These are phyloP conservation scores for Luffa acutangula DNA, from an alignment of 306 rosid genomes.

Conservation along the genomic window DNA sequence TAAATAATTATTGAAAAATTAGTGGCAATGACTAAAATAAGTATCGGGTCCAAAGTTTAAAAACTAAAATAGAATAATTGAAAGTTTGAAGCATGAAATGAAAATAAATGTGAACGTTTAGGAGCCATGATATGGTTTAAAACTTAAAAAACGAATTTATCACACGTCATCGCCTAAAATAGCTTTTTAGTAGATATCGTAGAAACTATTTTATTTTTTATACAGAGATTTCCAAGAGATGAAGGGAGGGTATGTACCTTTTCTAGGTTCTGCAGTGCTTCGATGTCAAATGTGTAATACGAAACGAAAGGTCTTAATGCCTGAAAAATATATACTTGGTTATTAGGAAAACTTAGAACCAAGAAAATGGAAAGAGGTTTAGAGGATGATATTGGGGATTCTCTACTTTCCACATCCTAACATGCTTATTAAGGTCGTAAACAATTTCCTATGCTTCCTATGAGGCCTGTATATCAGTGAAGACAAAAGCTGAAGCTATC, in stretches of 20 bases:
- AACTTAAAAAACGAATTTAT: neutral
- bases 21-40: no score
- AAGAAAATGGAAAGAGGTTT: neutral
- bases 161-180: neutral
- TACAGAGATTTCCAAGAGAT: neutral
- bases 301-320: conserved; percentile 74
- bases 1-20: no score
- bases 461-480: no score
- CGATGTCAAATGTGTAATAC: conserved; percentile 50
- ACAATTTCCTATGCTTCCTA: no score
- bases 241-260: conserved; percentile 37
- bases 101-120: neutral
- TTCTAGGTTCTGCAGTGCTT: conserved; percentile 45
- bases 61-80: no score
- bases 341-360: neutral
- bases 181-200: neutral
- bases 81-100: no score
- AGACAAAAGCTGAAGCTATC: neutral
- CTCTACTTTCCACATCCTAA: neutral
- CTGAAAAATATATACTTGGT: conserved; percentile 30
- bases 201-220: neutral
- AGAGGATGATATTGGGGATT: neutral
- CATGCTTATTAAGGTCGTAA: neutral
- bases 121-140: no score
- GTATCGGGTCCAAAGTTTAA: no score